A percentile compares a stretch with the other conserved stretches of the same genome.
Evolutionary conservation across 805 yeast genomes (phyloP).

Genomic region (Candida saitoana): DNA sequence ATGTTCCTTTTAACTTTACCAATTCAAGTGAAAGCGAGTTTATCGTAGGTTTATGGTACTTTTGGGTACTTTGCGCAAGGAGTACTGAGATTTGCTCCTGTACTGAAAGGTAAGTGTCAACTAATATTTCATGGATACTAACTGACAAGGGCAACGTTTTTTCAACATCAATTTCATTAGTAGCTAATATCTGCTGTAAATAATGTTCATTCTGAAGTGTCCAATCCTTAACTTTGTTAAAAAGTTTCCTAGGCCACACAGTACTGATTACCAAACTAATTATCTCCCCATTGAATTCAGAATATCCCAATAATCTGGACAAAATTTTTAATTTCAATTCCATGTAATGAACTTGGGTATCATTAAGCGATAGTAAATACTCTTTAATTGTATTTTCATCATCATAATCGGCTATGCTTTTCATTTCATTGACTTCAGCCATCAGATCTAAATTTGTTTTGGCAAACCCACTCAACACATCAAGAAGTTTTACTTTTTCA

Average conservation of each 20-base stretch:
- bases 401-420: slow-evolving; percentile 12
- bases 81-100: slow-evolving; percentile 22
- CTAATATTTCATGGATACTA: slow-evolving; percentile 44
- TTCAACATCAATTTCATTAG: neutral
- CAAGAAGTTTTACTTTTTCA: slow-evolving; percentile 30
- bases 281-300: slow-evolving; percentile 5
- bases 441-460: slow-evolving; percentile 6
- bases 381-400: slow-evolving; percentile 10
- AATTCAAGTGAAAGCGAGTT: slow-evolving; percentile 37
- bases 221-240: slow-evolving; percentile 33
- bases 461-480: slow-evolving; percentile 33
- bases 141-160: slow-evolving; percentile 15
- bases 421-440: slow-evolving; percentile 2
- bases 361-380: slow-evolving; percentile 12
- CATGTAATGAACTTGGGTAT: slow-evolving; percentile 9
- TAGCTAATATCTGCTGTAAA: slow-evolving; percentile 10
- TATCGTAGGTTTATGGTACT: slow-evolving; percentile 22
- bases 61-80: slow-evolving; percentile 18
- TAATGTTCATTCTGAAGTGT: slow-evolving; percentile 25
- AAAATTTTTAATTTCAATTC: slow-evolving; percentile 25
- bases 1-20: slow-evolving; percentile 36
- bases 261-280: slow-evolving; percentile 33
- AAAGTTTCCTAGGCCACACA: slow-evolving; percentile 36
- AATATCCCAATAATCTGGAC: slow-evolving; percentile 18
- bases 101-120: slow-evolving; percentile 37